Evolutionary conservation across 1,284 basidiomycete genomes (phyloP).

Genomic region (Anthracocystis setariae): DNA sequence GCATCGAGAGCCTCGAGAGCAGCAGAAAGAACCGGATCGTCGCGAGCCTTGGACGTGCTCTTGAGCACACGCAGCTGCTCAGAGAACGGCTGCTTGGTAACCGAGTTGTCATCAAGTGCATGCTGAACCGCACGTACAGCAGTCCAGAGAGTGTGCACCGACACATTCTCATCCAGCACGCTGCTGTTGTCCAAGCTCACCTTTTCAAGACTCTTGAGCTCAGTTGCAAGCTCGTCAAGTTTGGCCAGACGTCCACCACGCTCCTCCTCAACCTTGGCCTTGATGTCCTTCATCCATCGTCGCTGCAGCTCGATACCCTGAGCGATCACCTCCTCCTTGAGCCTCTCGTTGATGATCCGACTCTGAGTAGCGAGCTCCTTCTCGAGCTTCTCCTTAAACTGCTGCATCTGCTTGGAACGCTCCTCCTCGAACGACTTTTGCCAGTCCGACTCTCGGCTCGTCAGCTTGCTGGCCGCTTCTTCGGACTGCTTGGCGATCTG

Average conservation of each 20-base stretch:
- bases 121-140: conserved; percentile 67
- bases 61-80: conserved; percentile 86
- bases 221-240: conserved; percentile 89
- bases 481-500: conserved; percentile 85
- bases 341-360: conserved; percentile 83
- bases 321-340: conserved; percentile 92
- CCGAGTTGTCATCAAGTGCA: conserved; percentile 72
- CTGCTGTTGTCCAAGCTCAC: conserved; percentile 89
- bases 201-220: conserved; percentile 88
- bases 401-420: conserved; percentile 77
- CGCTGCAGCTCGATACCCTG: conserved; percentile 97
- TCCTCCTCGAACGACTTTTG: conserved; percentile 84
- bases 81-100: conserved; percentile 80
- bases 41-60: conserved; percentile 71
- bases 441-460: conserved; percentile 86
- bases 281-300: conserved; percentile 95
- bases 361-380: conserved; percentile 87
- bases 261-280: conserved; percentile 93
- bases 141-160: conserved; percentile 77
- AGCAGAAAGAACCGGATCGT: conserved; percentile 70
- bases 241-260: conserved; percentile 93
- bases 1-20: conserved; percentile 70
- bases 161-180: conserved; percentile 88
- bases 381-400: conserved; percentile 87
- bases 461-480: conserved; percentile 82